Base-by-base conservation (phyloP, 202 grass and related monocot genomes). In the Eragrostis tef region DNA sequence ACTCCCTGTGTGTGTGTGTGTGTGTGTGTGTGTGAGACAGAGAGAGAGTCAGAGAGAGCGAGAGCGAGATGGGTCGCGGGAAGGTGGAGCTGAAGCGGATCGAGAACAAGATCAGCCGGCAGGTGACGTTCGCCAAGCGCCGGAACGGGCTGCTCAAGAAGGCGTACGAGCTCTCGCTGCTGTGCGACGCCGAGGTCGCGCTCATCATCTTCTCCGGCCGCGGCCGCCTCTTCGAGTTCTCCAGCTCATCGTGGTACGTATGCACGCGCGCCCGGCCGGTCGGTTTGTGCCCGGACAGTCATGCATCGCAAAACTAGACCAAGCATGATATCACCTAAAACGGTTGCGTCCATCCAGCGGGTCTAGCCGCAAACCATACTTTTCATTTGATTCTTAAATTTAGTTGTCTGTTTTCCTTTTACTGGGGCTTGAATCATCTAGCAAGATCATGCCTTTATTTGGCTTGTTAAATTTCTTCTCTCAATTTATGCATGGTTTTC, bases 191-290 rank as follows among this genome's bases (percentile, higher is more conserved):
- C 11, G 88, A 93, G 82, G 74, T 93, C 19, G 91, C 82, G 12
- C 91, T 93, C 85, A 88, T 93, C 74, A 93, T 90, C 85, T 93
- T 90, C 82, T 93, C 91, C 85, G 86, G 85, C 86, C 88, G 88
- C 22, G 88, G 91, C 79, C 88, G 91, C 65, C 85, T 93, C 68
- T 93, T 90, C 71, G 91, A 93, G 91, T 93, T 88, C 85, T 93
- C 88, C 63, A 93, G 91, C 70, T 90, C 63, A 4, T 82, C 79
- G 24, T 88, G 91, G 91, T 93, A 87, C 41, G 79, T 21, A 67
- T 2, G 2, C 15, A 50, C 14, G 15, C 13, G 48, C 48, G 13
- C 48, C 13, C 48, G 34, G 34, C 34, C 14, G 48, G 48, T 2
- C 0, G n/a, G n/a, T n/a, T n/a, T n/a, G n/a, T n/a, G n/a, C n/a